Conservation (phyloP, 805 yeast genomes). For the Wickerhamomyces bovis region DNA sequence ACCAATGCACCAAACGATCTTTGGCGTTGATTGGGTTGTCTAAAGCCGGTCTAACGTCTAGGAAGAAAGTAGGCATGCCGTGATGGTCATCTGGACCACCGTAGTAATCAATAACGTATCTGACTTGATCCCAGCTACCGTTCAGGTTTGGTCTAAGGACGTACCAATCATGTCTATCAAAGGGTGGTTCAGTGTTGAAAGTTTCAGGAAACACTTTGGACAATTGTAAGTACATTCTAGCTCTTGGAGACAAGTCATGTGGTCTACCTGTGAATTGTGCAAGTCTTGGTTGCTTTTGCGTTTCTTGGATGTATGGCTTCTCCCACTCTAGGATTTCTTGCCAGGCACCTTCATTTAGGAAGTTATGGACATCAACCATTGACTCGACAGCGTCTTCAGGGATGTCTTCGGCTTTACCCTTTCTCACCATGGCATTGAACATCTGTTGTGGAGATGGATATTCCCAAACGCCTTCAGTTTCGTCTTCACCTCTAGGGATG, state of each 20-base stretch:
- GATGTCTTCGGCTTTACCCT: slow-evolving; percentile 82
- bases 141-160: slow-evolving; percentile 59
- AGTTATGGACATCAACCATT: slow-evolving; percentile 97
- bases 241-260: slow-evolving; percentile 79
- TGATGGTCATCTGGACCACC: slow-evolving; percentile 90
- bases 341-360: slow-evolving; percentile 97
- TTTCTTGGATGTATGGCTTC: slow-evolving; percentile 49
- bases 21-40: slow-evolving; percentile 57
- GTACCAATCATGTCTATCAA: slow-evolving; percentile 98
- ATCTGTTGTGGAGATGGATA: slow-evolving; percentile 99
- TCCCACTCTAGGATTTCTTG: slow-evolving; percentile 92
- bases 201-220: slow-evolving; percentile 66
- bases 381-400: slow-evolving; percentile 94
- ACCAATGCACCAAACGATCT: slow-evolving; percentile 69
- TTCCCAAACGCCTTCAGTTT: slow-evolving; percentile 83
- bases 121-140: slow-evolving; percentile 58
- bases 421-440: slow-evolving; percentile 95
- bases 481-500: slow-evolving; percentile 75
- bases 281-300: slow-evolving; percentile 65
- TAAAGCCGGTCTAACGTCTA: slow-evolving; percentile 94
- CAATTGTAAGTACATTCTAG: slow-evolving; percentile 57
- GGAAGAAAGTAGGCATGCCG: slow-evolving; percentile 85
- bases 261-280: slow-evolving; percentile 90
- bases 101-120: slow-evolving; percentile 94
- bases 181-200: slow-evolving; percentile 79